Evolutionary conservation across 345 rosid species (phyloP).

Genomic region (Lagerstroemia speciosa): DNA sequence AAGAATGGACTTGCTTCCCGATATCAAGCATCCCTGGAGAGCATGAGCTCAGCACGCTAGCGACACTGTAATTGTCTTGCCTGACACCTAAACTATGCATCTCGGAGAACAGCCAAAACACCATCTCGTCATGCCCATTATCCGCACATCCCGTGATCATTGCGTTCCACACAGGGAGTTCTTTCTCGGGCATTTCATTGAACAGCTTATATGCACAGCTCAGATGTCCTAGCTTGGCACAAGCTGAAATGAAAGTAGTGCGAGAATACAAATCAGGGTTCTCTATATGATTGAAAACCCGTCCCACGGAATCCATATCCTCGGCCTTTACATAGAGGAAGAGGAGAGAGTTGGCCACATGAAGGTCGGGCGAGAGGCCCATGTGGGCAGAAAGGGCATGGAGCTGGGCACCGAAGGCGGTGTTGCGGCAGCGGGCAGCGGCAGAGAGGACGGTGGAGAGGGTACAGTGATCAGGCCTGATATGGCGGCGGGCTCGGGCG

Average conservation of each 20-base stretch:
- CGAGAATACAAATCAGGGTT: constrained; percentile 61
- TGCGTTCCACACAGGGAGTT: constrained; percentile 58
- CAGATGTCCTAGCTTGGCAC: constrained; percentile 36
- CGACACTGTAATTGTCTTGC: constrained; percentile 57
- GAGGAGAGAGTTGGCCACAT: constrained; percentile 60
- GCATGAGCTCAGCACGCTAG: constrained; percentile 58
- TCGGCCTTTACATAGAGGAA: constrained; percentile 37
- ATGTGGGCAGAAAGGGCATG: constrained; percentile 48
- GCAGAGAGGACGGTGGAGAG: constrained; percentile 53
- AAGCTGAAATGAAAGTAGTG: constrained; percentile 49
- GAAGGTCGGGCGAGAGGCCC: constrained; percentile 32
- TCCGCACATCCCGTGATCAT: constrained; percentile 66
- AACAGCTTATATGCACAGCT: constrained; percentile 47
- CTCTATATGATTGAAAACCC: constrained; percentile 39
- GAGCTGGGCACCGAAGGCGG: constrained; percentile 37
- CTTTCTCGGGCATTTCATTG: constrained; percentile 37
- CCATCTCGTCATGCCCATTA: constrained; percentile 32
- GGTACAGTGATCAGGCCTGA: constrained; percentile 55
- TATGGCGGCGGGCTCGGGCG: constrained; percentile 29
- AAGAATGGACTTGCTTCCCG: constrained; percentile 56
- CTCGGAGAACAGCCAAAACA: constrained; percentile 39
- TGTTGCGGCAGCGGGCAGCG: constrained; percentile 37
- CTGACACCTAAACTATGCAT: constrained; percentile 45
- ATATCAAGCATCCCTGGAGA: constrained; percentile 26
- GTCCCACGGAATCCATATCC: constrained; percentile 28